A percentile compares a stretch with the other conserved stretches of the same genome.
These are phyloP conservation scores for Hirsutella minnesotensis DNA, from an alignment of 2,329 filamentous ascomycete genomes.

Conservation along the genomic window DNA sequence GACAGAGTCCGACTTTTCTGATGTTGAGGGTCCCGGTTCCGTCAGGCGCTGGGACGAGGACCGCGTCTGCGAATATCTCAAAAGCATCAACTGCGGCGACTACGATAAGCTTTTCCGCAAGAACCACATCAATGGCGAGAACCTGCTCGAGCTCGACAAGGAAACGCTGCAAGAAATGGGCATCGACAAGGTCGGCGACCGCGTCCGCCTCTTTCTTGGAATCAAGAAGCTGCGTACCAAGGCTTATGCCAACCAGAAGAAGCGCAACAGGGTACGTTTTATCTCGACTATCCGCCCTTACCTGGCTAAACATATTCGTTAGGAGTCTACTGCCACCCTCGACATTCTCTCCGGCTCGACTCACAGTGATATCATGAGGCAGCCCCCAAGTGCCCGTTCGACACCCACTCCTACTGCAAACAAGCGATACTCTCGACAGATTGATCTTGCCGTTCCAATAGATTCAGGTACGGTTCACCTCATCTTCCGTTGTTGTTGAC, in stretches of 20 bases:
- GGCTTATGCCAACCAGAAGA: slow-evolving; percentile 65
- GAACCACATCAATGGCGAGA: slow-evolving; percentile 97
- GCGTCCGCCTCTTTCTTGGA: slow-evolving; percentile 77
- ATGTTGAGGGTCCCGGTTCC: slow-evolving; percentile 63
- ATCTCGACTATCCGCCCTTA: background rate
- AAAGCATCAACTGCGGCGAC: slow-evolving; percentile 83
- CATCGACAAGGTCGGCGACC: slow-evolving; percentile 93
- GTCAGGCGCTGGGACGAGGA: slow-evolving; percentile 86
- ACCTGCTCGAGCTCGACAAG: slow-evolving; percentile 93
- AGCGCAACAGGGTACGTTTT: slow-evolving; percentile 66
- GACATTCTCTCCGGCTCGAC: slow-evolving; percentile 46
- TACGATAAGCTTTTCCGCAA: slow-evolving; percentile 83
- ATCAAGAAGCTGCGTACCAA: slow-evolving; percentile 75
- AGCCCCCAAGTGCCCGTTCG: slow-evolving; percentile 40
- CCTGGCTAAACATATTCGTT: background rate
- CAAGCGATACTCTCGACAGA: slow-evolving; percentile 54
- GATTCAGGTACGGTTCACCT: slow-evolving; percentile 26
- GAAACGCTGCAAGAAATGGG: slow-evolving; percentile 95
- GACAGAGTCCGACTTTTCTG: slow-evolving; percentile 87
- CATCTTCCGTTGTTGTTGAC: slow-evolving; percentile 21
- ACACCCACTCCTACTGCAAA: slow-evolving; percentile 23
- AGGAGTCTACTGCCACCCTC: slow-evolving; percentile 78
- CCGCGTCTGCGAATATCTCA: slow-evolving; percentile 80
- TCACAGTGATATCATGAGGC: slow-evolving; percentile 36
- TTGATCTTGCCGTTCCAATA: slow-evolving; percentile 34